Base-by-base conservation (phyloP, 352 stramenopile species). In the Globisporangium barbulae region DNA sequence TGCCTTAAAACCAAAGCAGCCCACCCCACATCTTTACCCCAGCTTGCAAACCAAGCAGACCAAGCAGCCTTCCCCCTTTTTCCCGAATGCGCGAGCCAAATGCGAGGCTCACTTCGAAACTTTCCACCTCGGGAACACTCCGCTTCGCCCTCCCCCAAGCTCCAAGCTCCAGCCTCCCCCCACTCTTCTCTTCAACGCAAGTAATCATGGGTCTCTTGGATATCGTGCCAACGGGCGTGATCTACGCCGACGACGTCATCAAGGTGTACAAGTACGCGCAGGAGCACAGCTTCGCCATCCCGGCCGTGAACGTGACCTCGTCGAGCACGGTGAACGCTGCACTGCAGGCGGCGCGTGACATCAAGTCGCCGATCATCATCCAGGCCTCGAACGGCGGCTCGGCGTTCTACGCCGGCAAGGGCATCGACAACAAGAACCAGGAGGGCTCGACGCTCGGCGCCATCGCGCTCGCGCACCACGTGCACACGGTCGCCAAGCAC, bases 381-480 rank as follows among this genome's bases (percentile, higher is more conserved):
- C 97, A 98, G 75, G 98, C 98, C 69, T 99, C 96, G 63, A 99
- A 99, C 84, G 97, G 97, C 74, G 97, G 97, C 72, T 94, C 90
- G 73, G 92, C 96, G 52, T 99, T 98, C 85, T 98, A 97, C 70
- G 93, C 93, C 59, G 97, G 97, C 79, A 99, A 99, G 91, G 89
- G 90, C 68, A 87, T 98, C 42, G 84, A 96, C 78, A 98, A 99
- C 85, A 96, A 90, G 76, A 91, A 96, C 72, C 94, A 98, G 76
- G 71, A 88, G 44, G 92, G 70, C 12, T 93, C 85, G 55, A 65
- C 89, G 50, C 71, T 93, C 65, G 73, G 96, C 65, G 74, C 82
- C 50, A 86, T 99, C 59, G 93, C 94, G 30, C 88, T 92, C 66
- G 97, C 96, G 49, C 94, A 98, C 75, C 97, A 99, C 83, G 93